A percentile compares a stretch with the other conserved stretches of the same genome.
Conservation (phyloP, 2,329 filamentous ascomycete genomes). For the Fusarium camptoceras region DNA sequence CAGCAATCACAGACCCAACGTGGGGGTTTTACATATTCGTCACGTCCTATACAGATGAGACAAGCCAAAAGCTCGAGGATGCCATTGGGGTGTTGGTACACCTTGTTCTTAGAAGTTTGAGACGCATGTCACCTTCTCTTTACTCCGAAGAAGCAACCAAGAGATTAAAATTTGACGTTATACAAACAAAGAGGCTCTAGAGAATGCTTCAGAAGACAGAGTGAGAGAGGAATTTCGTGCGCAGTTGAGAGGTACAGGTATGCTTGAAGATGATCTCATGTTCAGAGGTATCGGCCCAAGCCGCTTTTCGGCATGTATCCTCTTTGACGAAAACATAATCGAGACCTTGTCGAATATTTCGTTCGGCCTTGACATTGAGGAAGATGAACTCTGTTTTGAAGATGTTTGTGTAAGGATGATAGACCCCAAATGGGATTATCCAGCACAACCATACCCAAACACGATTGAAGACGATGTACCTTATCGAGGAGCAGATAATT, state of each 20-base stretch:
- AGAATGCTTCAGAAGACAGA: constrained; percentile 29
- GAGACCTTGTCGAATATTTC: background rate
- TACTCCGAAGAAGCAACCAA: constrained; percentile 27
- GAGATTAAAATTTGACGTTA: constrained; percentile 25
- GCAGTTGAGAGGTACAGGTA: constrained; percentile 14
- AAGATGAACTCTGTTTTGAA: background rate
- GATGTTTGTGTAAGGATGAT: constrained; percentile 8
- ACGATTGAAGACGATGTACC: background rate
- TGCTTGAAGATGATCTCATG: constrained; percentile 23
- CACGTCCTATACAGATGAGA: constrained; percentile 17
- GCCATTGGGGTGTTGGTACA: constrained; percentile 13
- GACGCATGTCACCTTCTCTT: constrained; percentile 6
- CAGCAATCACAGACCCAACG: constrained; percentile 18
- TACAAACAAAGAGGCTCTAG: constrained; percentile 17
- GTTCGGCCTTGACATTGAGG: constrained; percentile 3
- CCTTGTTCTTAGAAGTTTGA: constrained; percentile 1
- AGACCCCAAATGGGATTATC: constrained; percentile 30
- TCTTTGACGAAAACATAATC: constrained; percentile 14
- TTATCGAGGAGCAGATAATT: constrained; percentile 16
- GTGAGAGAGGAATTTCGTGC: constrained; percentile 32
- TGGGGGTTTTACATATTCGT: constrained; percentile 33
- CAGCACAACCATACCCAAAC: constrained; percentile 5
- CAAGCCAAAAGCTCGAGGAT: background rate
- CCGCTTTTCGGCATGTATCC: constrained; percentile 14
- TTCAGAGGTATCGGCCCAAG: constrained; percentile 16